A percentile compares a stretch with the other conserved stretches of the same genome.
phyloP scores from a whole-genome alignment of 306 rosid genomes.

The Acacia crassicarpa region DNA sequence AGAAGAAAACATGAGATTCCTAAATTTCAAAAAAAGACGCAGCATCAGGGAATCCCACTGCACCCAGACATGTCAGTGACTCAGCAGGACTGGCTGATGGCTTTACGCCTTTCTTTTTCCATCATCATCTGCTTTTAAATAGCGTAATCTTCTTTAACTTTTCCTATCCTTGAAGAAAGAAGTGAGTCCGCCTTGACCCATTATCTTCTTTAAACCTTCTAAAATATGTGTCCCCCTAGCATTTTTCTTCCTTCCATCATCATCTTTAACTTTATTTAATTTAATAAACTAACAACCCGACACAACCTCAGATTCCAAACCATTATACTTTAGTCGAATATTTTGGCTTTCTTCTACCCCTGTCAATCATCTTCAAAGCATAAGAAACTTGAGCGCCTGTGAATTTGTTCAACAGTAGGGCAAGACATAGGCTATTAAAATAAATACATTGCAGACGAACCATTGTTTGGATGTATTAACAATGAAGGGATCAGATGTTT shows the following conservation, averaged over 20 bases:
- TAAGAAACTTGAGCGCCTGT: not conserved
- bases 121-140: conserved; percentile 15
- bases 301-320: conserved; percentile 7
- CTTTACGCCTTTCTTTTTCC: conserved; percentile 36
- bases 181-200: conserved; percentile 1
- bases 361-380: not conserved
- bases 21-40: conserved; percentile 31
- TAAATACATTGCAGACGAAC: not conserved
- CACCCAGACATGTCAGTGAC: conserved; percentile 33
- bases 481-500: not conserved
- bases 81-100: conserved; percentile 31
- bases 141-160: conserved; percentile 34
- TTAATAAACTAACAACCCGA: conserved; percentile 19
- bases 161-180: conserved; percentile 36
- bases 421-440: not conserved
- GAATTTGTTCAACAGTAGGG: not conserved
- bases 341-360: not conserved
- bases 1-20: conserved; percentile 30
- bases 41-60: conserved; percentile 39
- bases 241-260: conserved; percentile 2
- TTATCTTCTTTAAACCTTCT: conserved; percentile 12
- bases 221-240: conserved; percentile 10
- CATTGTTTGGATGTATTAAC: not conserved
- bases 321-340: not conserved
- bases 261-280: conserved; percentile 24